Percentiles rank a stretch among this genome's conserved stretches.
Conservation (phyloP, 2,329 filamentous ascomycete species). For the Hawksworthiomyces lignivorus region DNA sequence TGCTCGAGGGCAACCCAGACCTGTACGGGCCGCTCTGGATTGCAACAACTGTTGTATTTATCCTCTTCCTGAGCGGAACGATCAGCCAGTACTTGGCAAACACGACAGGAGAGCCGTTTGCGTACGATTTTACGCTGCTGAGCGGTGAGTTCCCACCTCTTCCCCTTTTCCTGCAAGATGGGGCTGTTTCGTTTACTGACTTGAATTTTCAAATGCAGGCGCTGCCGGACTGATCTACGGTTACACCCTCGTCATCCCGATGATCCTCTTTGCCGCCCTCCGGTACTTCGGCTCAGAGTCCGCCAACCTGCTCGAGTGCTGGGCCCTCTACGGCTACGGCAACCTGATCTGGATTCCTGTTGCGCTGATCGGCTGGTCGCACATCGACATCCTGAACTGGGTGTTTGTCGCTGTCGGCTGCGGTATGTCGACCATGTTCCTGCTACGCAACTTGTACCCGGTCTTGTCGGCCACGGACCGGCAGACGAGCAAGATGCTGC, state of each 20-base stretch:
- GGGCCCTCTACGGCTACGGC: conserved; percentile 90
- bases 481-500: conserved; percentile 80
- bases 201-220: conserved; percentile 34
- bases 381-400: conserved; percentile 81
- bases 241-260: conserved; percentile 81
- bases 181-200: no score
- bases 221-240: conserved; percentile 92
- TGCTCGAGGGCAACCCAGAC: conserved; percentile 93
- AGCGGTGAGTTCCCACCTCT: conserved; percentile 51
- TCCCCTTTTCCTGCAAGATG: not conserved
- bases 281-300: conserved; percentile 94
- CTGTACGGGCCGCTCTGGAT: conserved; percentile 98
- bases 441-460: conserved; percentile 81
- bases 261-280: conserved; percentile 77
- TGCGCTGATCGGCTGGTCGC: conserved; percentile 84
- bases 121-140: conserved; percentile 84
- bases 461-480: conserved; percentile 88
- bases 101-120: conserved; percentile 63
- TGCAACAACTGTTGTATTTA: conserved; percentile 92
- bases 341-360: conserved; percentile 98
- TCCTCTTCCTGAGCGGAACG: conserved; percentile 89
- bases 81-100: conserved; percentile 82
- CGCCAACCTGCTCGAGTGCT: conserved; percentile 90
- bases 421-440: conserved; percentile 71
- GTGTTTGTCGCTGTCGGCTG: conserved; percentile 85